Evolutionary conservation across 306 rosid species (phyloP).

Genomic region (Pyrus betulifolia): DNA sequence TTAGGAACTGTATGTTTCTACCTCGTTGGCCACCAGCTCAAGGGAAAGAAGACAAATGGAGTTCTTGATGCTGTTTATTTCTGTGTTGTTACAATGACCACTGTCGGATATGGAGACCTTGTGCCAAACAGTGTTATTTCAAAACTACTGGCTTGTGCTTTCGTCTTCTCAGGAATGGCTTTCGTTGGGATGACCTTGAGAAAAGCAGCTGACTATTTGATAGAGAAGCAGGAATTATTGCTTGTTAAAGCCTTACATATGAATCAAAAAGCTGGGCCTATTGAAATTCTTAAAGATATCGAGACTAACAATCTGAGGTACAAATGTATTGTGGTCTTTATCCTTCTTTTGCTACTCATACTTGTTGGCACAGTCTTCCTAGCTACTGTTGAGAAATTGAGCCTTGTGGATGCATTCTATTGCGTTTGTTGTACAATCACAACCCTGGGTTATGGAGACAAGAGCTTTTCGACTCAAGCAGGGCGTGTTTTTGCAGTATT

Average conservation of each 20-base stretch:
- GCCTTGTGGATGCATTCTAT: constrained; percentile 43
- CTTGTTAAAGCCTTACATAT: constrained; percentile 23
- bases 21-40: constrained; percentile 27
- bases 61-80: constrained; percentile 41
- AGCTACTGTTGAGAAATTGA: constrained; percentile 22
- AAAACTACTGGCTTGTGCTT: constrained; percentile 44
- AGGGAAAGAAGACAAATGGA: constrained; percentile 33
- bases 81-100: constrained; percentile 50
- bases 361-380: constrained; percentile 31
- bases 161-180: constrained; percentile 49
- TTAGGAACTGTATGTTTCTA: constrained; percentile 38
- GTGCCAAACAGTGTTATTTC: constrained; percentile 26
- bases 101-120: constrained; percentile 50
- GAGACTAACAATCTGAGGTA: constrained; percentile 19
- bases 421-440: constrained; percentile 49
- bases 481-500: constrained; percentile 75
- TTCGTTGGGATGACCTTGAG: constrained; percentile 23
- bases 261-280: background rate
- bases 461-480: constrained; percentile 64
- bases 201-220: constrained; percentile 37
- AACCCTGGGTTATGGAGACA: constrained; percentile 60
- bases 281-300: constrained; percentile 10
- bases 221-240: constrained; percentile 37
- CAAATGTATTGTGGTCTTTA: constrained; percentile 33
- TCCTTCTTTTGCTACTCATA: constrained; percentile 27